Conservation (phyloP, 1,139 yeast species). For the Zygoascus hellenicus region DNA sequence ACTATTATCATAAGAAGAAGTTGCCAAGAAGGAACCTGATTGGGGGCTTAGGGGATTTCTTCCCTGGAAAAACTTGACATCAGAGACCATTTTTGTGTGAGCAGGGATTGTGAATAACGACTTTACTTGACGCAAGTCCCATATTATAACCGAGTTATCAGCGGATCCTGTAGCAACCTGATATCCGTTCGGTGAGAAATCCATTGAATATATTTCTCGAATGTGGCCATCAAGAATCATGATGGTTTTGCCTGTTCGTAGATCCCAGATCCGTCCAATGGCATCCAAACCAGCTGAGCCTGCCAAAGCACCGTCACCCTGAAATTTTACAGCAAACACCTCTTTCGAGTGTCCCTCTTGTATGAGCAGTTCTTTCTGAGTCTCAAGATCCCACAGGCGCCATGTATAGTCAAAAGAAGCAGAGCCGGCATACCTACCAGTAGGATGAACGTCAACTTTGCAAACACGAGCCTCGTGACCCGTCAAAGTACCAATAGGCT, state of each 20-base stretch:
- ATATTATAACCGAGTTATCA: conserved; percentile 71
- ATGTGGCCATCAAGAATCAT: conserved; percentile 61
- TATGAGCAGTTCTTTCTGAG: conserved; percentile 40
- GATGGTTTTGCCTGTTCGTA: conserved; percentile 68
- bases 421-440: conserved; percentile 49
- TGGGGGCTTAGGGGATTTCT: conserved; percentile 18
- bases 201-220: conserved; percentile 63
- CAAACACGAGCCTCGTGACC: conserved; percentile 57
- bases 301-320: conserved; percentile 71
- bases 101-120: conserved; percentile 60
- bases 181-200: conserved; percentile 73
- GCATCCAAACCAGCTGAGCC: conserved; percentile 82
- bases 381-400: conserved; percentile 75
- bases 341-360: conserved; percentile 90
- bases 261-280: conserved; percentile 73
- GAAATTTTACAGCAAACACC: conserved; percentile 58
- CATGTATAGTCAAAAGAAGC: conserved; percentile 87
- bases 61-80: conserved; percentile 48
- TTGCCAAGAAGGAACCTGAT: conserved; percentile 49
- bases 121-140: conserved; percentile 67
- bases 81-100: conserved; percentile 70
- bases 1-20: conserved; percentile 66
- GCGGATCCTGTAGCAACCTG: conserved; percentile 80
- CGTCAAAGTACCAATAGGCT: conserved; percentile 23
- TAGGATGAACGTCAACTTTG: conserved; percentile 62